Conservation (phyloP, 2,329 filamentous ascomycete species). For the Byssoonygena ceratinophila region DNA sequence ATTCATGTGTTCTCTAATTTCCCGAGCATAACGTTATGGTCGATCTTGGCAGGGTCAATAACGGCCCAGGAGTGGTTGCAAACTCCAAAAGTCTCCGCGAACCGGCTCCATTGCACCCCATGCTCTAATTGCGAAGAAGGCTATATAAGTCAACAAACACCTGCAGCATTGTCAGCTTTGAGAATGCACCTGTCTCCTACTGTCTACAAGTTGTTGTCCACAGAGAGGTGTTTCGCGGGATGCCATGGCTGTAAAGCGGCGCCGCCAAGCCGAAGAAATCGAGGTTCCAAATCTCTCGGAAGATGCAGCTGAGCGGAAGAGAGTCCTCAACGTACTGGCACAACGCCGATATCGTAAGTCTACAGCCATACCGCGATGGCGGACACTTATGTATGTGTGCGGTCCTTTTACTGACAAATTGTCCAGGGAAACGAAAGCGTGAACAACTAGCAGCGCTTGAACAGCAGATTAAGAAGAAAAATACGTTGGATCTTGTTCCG, state of each 20-base stretch:
- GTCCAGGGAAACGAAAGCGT: slow-evolving; percentile 20
- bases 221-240: neutral
- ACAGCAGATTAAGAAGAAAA: slow-evolving; percentile 14
- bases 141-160: neutral
- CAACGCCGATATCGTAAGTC: slow-evolving; percentile 43
- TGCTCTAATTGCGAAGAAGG: too few species aligned
- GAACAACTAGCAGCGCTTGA: slow-evolving; percentile 24
- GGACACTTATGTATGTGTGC: neutral
- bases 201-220: too few species aligned
- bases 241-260: slow-evolving; percentile 10
- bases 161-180: too few species aligned
- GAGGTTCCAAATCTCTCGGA: slow-evolving; percentile 42
- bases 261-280: slow-evolving; percentile 23
- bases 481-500: neutral
- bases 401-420: neutral
- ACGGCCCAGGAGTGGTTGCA: neutral
- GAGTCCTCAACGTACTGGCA: slow-evolving; percentile 45
- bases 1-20: neutral
- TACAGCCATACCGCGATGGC: neutral
- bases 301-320: slow-evolving; percentile 44
- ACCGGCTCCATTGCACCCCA: neutral
- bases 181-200: neutral
- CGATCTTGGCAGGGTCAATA: neutral
- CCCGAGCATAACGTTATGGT: slow-evolving; percentile 12
- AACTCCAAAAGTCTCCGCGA: neutral